Evolutionary conservation across 2,329 filamentous ascomycete species (phyloP).

Genomic region (Trichophyton mentagrophytes): DNA sequence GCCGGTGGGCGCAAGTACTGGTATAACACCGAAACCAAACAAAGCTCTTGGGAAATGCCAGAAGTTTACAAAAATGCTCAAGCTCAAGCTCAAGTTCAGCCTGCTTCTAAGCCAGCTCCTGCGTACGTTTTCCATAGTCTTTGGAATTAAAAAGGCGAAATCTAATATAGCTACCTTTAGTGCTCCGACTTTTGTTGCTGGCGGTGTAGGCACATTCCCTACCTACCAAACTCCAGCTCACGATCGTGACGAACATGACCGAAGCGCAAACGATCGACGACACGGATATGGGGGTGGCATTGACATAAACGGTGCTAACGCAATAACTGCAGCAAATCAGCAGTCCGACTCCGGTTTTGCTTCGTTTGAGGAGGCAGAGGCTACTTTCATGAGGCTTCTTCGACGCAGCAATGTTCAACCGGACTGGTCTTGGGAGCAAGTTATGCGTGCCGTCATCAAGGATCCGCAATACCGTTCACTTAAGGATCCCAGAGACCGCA

Average conservation of each 20-base stretch:
- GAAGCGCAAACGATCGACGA: constrained; percentile 36
- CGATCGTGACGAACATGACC: constrained; percentile 38
- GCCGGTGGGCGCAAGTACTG: constrained; percentile 85
- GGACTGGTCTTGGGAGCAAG: constrained; percentile 87
- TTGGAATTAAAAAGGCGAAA: not conserved
- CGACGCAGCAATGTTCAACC: constrained; percentile 73
- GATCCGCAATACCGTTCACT: constrained; percentile 88
- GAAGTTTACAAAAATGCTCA: constrained; percentile 65
- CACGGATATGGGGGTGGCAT: constrained; percentile 30
- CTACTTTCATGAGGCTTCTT: constrained; percentile 82
- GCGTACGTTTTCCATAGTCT: constrained; percentile 29
- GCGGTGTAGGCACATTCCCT: constrained; percentile 37
- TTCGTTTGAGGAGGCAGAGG: constrained; percentile 75
- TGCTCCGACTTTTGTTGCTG: constrained; percentile 46
- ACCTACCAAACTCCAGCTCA: constrained; percentile 22
- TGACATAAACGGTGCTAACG: constrained; percentile 32
- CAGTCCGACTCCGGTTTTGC: constrained; percentile 62
- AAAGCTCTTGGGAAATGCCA: constrained; percentile 92
- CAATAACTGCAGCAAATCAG: constrained; percentile 25
- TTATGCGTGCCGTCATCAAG: constrained; percentile 71
- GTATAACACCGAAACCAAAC: constrained; percentile 83
- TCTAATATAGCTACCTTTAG: constrained; percentile 16
- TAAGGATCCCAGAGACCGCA: constrained; percentile 82
- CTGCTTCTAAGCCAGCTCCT: constrained; percentile 32
- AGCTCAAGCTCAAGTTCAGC: constrained; percentile 38